Evolutionary conservation across 176 grass and related monocot species (phyloP).

Genomic region (Cymbopogon citratus): DNA sequence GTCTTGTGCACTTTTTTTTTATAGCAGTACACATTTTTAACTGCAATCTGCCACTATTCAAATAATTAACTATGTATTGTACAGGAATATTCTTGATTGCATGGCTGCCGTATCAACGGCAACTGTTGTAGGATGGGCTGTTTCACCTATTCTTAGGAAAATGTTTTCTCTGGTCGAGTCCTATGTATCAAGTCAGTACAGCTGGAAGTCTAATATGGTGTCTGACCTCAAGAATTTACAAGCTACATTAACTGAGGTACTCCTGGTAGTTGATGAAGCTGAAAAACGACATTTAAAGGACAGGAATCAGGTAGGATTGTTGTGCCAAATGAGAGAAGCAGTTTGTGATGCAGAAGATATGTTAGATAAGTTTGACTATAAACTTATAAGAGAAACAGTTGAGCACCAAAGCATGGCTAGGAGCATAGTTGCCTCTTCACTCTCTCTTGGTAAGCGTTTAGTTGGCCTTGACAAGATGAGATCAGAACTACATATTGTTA

Average conservation of each 20-base stretch:
- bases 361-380: slow-evolving; percentile 41
- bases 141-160: slow-evolving; percentile 34
- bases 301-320: slow-evolving; percentile 2
- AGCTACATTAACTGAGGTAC: slow-evolving; percentile 27
- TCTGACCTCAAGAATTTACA: slow-evolving; percentile 38
- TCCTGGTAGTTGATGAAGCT: slow-evolving; percentile 2
- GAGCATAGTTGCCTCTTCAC: background rate
- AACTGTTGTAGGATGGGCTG: slow-evolving; percentile 30
- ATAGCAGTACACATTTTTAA: too few relatives aligned
- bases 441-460: slow-evolving; percentile 4
- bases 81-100: background rate
- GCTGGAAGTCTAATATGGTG: slow-evolving; percentile 3
- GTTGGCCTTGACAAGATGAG: background rate
- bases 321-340: slow-evolving; percentile 36
- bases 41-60: background rate
- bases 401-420: background rate
- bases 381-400: slow-evolving; percentile 17
- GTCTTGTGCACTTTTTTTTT: too few relatives aligned
- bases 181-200: slow-evolving; percentile 30
- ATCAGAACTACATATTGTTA: background rate
- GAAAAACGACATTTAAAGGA: slow-evolving; percentile 20
- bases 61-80: background rate
- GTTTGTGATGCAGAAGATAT: slow-evolving; percentile 42
- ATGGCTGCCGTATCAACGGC: background rate
- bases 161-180: slow-evolving; percentile 28